Percentiles rank a stretch among this genome's conserved stretches.
Evolutionary conservation across 306 rosid species (phyloP).

Genomic region (Castanea sativa): DNA sequence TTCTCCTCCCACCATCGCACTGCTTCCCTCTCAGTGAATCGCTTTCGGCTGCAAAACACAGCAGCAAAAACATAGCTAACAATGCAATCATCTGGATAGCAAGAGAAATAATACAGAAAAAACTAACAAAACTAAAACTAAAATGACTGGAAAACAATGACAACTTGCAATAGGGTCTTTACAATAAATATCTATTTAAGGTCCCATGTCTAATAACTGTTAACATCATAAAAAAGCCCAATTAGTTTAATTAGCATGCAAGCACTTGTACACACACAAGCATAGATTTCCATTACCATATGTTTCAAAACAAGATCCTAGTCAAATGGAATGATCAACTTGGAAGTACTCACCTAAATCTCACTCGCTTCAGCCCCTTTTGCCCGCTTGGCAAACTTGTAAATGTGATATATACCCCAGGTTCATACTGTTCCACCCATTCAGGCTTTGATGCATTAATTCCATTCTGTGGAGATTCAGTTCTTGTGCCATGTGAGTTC

Average conservation of each 20-base stretch:
- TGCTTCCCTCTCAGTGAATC: conserved; percentile 65
- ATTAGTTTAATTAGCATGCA: not conserved
- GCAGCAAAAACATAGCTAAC: not conserved
- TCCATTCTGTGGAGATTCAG: conserved; percentile 38
- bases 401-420: conserved; percentile 74
- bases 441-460: conserved; percentile 40
- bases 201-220: not conserved
- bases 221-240: not conserved
- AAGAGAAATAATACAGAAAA: not conserved
- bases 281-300: not conserved
- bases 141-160: not conserved
- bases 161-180: not conserved
- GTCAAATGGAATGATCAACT: not conserved
- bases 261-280: not conserved
- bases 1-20: conserved; percentile 90
- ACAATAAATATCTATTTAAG: not conserved
- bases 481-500: conserved; percentile 20
- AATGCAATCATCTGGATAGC: not conserved
- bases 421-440: conserved; percentile 71
- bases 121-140: not conserved
- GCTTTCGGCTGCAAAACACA: conserved; percentile 59
- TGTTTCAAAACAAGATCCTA: not conserved
- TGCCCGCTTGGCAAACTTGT: conserved; percentile 60
- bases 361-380: conserved; percentile 68
- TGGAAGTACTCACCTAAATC: conserved; percentile 55